phyloP scores from a whole-genome alignment of 768 basidiomycete species.

The Clathrus columnatus region DNA sequence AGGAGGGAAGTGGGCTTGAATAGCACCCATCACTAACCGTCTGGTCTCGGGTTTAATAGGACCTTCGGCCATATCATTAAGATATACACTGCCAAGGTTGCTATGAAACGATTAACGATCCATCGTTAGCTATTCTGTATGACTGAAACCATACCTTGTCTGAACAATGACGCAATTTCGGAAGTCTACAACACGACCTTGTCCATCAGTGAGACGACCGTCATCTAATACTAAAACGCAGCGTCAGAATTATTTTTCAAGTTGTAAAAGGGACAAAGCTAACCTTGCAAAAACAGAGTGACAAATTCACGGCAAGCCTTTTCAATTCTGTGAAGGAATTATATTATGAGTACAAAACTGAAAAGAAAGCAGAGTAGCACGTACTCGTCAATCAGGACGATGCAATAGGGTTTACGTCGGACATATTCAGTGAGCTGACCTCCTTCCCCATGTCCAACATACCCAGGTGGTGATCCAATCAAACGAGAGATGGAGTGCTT shows the following conservation, averaged over 20 bases:
- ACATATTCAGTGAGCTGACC: constrained; percentile 93
- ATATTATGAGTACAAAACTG: constrained; percentile 18
- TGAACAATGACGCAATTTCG: constrained; percentile 90
- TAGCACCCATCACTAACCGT: constrained; percentile 66
- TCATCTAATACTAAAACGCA: constrained; percentile 63
- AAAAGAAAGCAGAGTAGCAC: background rate
- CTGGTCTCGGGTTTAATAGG: constrained; percentile 52
- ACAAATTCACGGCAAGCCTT: constrained; percentile 77
- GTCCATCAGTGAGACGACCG: constrained; percentile 85
- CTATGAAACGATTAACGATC: constrained; percentile 18
- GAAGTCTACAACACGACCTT: constrained; percentile 84
- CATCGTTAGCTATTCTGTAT: background rate
- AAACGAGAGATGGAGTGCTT: constrained; percentile 66
- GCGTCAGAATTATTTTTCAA: background rate
- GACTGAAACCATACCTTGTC: constrained; percentile 38
- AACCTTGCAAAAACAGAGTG: constrained; percentile 58
- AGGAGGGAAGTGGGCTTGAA: constrained; percentile 81
- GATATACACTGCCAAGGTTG: constrained; percentile 73
- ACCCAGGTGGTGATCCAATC: constrained; percentile 74
- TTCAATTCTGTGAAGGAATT: constrained; percentile 46
- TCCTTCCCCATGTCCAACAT: constrained; percentile 84
- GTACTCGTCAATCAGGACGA: constrained; percentile 70
- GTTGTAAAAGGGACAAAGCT: background rate
- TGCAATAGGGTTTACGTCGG: constrained; percentile 82
- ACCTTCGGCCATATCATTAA: constrained; percentile 69